Evolutionary conservation across 139 green algal species (phyloP), one percentile per base, ranked within the genome.

Genomic region (Chlorella sp.): DNA sequence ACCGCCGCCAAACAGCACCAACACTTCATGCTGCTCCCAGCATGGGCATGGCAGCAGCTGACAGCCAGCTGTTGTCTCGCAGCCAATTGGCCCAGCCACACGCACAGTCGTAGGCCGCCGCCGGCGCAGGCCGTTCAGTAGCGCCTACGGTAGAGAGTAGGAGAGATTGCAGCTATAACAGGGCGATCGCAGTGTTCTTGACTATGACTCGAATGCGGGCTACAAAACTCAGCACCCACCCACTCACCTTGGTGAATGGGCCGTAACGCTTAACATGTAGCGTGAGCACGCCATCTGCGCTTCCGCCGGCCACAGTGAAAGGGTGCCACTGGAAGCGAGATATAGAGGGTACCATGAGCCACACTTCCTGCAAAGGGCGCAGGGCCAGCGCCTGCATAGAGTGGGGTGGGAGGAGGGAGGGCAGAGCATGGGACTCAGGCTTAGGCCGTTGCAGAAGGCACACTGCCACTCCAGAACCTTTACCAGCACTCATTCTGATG

Each of bases 281-380:
- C 18, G 68, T 81, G 32, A 89, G 67, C 20, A 70, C 38, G 26
- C 64, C 30, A 38, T 63, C 60, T 21, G 51, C 51, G 7, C 16
- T 39, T 21, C 57, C 75, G 56, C 74, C 65, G 3, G 87, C 57
- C 5, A 90, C 57, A 44, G 85, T 88, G 69, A 90, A 84, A 60
- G 87, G 87, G 75, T 90, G 87, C 87, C 87, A 90, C 75, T 90
- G 84, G 83, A 84, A 90, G 56, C 87, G 56, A 16, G 62, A 83
- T 41, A 90, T 75, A 25, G 41, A 60, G 32, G 87, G 87, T 18
- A 90, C 81, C 41, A 87, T 56, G 44, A 90, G 26, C 55, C 73
- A 89, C 32, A 90, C 41, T 39, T 90, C 87, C 60, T 76, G 47
- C 26, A 87, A 44, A 12, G 87, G 78, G 69, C 81, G 76, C 56